Evolutionary conservation across 2,329 filamentous ascomycete genomes (phyloP), one percentile per base, ranked within the genome.

Genomic region (Trichoderma atroviride): DNA sequence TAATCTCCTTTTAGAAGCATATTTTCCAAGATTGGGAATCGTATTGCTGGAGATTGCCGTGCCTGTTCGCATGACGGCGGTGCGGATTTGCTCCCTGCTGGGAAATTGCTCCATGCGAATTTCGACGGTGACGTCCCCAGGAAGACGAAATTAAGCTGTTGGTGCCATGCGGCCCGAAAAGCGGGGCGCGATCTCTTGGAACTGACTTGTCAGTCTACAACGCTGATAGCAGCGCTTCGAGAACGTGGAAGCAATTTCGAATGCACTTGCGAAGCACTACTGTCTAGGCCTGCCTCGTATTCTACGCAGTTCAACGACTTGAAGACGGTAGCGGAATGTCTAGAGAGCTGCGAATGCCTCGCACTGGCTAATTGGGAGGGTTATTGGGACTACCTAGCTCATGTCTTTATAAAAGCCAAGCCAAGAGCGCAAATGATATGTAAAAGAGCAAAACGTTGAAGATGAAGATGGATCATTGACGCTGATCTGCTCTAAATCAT

Each of bases 201-300:
- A 22, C 63, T 66, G 63, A 66, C 63, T 58, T 66, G 53, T 66
- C 63, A 66, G 63, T 55, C 53, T 55, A 53, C 29, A 37, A 10
- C 31, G 24, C 31, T 31, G 31, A 35, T 56, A 16, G 33, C 33
- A 33, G 37, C 37, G 24, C 47, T 37, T 35, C 33, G 33, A 33
- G 33, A 33, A 33, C 2, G 9, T 40, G 22, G 27, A 37, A 66
- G 35, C 47, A 35, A n/a, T 22, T 22, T 27, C 33, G 40, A 27
- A 33, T 10, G 24, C n/a, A 13, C 16, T 2, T 43, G 6, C 16
- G 37, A 37, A 16, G 35, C 35, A 31, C 29, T 31, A 19, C 37
- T 7, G 9, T 43, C 5, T 3, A 7, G 16, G 33, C 16, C 61
- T 40, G 9, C 19, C 29, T 33, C 37, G n/a, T 64, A 31, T 6